Evolutionary conservation across 2,329 filamentous ascomycete species (phyloP), one percentile per base, ranked within the genome.

Genomic region (Apiospora arundinis): DNA sequence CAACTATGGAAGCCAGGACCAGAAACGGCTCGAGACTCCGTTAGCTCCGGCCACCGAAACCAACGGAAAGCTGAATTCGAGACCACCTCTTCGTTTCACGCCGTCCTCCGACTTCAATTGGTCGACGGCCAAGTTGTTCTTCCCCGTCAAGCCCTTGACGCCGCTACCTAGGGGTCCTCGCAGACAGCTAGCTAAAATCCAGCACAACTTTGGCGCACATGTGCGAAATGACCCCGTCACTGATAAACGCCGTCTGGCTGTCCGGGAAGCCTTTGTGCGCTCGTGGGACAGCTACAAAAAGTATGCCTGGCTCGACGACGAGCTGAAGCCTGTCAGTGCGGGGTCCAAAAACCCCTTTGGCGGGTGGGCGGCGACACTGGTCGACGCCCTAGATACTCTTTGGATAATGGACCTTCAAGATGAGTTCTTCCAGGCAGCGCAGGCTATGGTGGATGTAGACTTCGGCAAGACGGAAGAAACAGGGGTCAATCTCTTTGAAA

Each of bases 371-470:
- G 89, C 89, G 2, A 90, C 89, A 0, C 78, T 91, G 67, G 85
- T 92, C 32, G 90, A 92, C 76, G 81, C 85, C 0, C 82, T 92
- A 68, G 89, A 91, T 73, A 90, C 89, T 0, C 83, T 92, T 3
- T 88, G 85, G 83, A 91, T 92, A 63, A 90, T 91, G 89, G 89
- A 81, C 12, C 78, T 91, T 66, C 79, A 84, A 46, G 81, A 86
- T 1, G 89, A 92, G 46, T 91, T 92, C 74, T 80, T 85, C 67
- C 79, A 85, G 25, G 89, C 89, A 5, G 84, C 87, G 1, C 80
- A 81, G 32, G 87, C 86, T 2, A 82, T 87, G 2, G 80, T 79
- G 28, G 83, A 83, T 16, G 82, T 90, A 70, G 85, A 90, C 76
- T 90, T 87, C 73, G 81, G 82, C 0, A 81, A 80, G 5, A 83